Evolutionary conservation across 306 rosid genomes (phyloP), one percentile per base, ranked within the genome.

Genomic region (Lathyrus sativus): DNA sequence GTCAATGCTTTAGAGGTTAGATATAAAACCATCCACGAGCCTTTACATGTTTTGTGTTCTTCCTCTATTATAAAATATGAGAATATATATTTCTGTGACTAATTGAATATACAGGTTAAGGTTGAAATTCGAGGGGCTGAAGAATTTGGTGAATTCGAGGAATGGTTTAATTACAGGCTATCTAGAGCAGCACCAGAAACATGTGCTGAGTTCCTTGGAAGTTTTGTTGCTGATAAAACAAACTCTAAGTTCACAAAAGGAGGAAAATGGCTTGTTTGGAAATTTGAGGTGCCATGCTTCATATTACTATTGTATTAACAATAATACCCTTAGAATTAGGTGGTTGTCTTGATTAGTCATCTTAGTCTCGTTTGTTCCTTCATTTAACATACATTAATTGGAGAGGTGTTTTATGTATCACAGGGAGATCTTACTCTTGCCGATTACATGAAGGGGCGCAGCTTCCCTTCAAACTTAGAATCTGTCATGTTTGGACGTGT

Each of bases 181-280:
- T 90, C 97, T 38, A 84, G 99, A 81, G 99, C 99, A 62, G 99
- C 99, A 50, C 97, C 97, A 11, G 99, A 90, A 84, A 88, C 99
- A 38, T 93, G 96, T 46, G 99, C 99, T 10, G 84, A 91, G 12
- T 93, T 90, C 74, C 95, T 93, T 70, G 97, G 99, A 54, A 88
- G 96, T 84, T 90, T 93, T 73, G 79, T 90, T 9, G 91, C 97
- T 46, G 92, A 85, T 66, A 56, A 75, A 80, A 89, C 88, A 24
- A 84, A 44, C 64, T 75, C 88, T 39, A 81, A 80, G 68, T 93
- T 88, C 81, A 81, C 88, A 54, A 83, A 83, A 59, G 99, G 91
- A 58, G 95, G 96, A 75, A 93, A 90, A 79, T 93, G 99, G 99
- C 97, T 93, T 46, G 99, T 90, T 55, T 93, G 99, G 97, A 93